Evolutionary conservation across 495 filamentous ascomycete species (phyloP), one percentile per base, ranked within the genome.

Genomic region (Bacidia gigantensis): DNA sequence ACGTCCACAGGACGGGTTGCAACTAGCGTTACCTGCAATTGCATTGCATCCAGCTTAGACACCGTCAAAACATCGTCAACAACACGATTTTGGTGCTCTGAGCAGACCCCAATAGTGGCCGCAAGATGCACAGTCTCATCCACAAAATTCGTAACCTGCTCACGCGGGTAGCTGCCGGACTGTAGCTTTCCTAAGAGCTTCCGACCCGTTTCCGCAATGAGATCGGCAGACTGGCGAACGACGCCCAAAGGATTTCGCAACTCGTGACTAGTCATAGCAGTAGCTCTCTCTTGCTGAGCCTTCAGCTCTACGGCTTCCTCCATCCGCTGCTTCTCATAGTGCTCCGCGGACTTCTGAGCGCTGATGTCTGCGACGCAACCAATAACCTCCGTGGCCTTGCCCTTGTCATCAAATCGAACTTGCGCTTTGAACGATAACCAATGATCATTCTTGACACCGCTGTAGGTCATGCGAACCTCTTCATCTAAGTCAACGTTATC

Each of bases 221-320:
- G 84, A 58, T 92, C 86, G 3, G 82, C 80, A 60, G 84, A 89
- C 64, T 89, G 85, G 29, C 89, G 65, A 43, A 90, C 87, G 7
- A 86, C 86, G 42, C 78, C 83, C 9, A 92, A 70, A 1, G 87
- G 87, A 55, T 92, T 94, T 9, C 86, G 77, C 72, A 92, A 86
- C 60, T 94, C 87, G 58, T 94, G 87, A 55, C 82, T 87, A 5
- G 84, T 89, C 56, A 88, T 90, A 63, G 90, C 86, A 59, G 92
- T 89, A 64, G 90, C 93, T 54, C 87, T 88, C 60, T 90, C 81
- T 56, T 84, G 80, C 53, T 83, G 78, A 32, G 76, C 67, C 60
- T 85, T 84, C 40, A 76, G 72, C 53, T 80, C 78, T 46, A 83
- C 72, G 3, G 78, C 83, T 60, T 79, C 80, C 56, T 76, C 69